Evolutionary conservation across 2,329 filamentous ascomycete species (phyloP), one percentile per base, ranked within the genome.

Genomic region (Diaporthe longicolla): DNA sequence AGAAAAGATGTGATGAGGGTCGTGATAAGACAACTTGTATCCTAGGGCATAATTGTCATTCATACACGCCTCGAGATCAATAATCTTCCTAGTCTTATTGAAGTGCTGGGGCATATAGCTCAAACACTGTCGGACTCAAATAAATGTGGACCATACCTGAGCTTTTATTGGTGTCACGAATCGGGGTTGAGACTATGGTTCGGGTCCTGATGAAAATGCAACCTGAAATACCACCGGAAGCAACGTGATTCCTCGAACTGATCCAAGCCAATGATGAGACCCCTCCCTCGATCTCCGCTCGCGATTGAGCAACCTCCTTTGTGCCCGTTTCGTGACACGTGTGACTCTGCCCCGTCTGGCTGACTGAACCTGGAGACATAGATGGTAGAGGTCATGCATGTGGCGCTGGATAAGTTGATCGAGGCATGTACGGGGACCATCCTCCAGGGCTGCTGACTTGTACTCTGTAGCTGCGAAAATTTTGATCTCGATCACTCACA

Each of bases 31-130:
- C 1, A 17, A 37, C 10, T 24, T 58, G 40, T n/a, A 32, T 6
- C 29, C 29, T 32, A 32, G 29, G 29, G 29, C 29, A 48, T 37
- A 29, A 21, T 52, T 65, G 32, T 70, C 19, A 7, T 54, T 35
- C 52, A 21, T 52, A 37, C 37, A 37, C 37, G 29, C 3, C 17
- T 29, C 40, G 26, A 17, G 45, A 13, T 32, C 63, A n/a, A 68
- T 21, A 13, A n/a, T 1, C 21, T 35, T 71, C 9, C 24, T 10
- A 35, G 13, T 26, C 19, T 40, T 15, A 26, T 21, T 21, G 26
- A 26, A 48, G n/a, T 19, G 21, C 54, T 59, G 54, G 35, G 54
- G 19, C 68, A 70, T 32, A 45, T 35, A 37, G 37, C 37, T 57
- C 40, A 24, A 37, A 54, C 5, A 40, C 1, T n/a, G 11, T 3